phyloP scores from a whole-genome alignment of 192 early-diverging fungal species.

The Funneliformis mosseae region DNA sequence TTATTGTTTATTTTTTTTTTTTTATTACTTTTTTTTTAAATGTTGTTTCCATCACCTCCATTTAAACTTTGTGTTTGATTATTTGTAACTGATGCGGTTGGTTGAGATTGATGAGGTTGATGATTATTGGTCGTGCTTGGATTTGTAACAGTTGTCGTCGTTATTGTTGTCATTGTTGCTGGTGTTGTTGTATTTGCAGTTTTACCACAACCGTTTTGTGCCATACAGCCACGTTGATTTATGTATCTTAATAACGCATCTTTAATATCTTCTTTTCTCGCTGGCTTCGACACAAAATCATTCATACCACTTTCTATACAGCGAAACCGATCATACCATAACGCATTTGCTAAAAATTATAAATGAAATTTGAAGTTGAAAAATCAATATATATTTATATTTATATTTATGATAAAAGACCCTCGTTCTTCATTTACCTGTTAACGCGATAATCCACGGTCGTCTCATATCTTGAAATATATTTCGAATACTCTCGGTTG shows the following conservation, averaged over 20 bases:
- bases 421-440: not conserved
- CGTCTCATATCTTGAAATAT: conserved; percentile 35
- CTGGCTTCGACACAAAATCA: conserved; percentile 52
- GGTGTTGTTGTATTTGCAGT: not conserved
- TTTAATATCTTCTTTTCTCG: conserved; percentile 50
- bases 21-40: not conserved
- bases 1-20: no score
- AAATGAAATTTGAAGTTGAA: conserved; percentile 30
- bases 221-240: not conserved
- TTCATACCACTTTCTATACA: conserved; percentile 54
- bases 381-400: not conserved
- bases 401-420: not conserved
- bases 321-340: conserved; percentile 41
- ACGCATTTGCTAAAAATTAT: conserved; percentile 44
- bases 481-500: conserved; percentile 39
- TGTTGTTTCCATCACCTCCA: not conserved
- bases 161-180: no score
- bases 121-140: not conserved
- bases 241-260: conserved; percentile 11
- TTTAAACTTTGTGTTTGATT: not conserved
- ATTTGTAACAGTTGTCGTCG: not conserved
- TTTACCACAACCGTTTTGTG: not conserved
- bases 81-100: not conserved
- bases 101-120: not conserved
- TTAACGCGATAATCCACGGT: conserved; percentile 25